phyloP scores from a whole-genome alignment of 2,329 filamentous ascomycete species.

The Xylariaceae sp. region DNA sequence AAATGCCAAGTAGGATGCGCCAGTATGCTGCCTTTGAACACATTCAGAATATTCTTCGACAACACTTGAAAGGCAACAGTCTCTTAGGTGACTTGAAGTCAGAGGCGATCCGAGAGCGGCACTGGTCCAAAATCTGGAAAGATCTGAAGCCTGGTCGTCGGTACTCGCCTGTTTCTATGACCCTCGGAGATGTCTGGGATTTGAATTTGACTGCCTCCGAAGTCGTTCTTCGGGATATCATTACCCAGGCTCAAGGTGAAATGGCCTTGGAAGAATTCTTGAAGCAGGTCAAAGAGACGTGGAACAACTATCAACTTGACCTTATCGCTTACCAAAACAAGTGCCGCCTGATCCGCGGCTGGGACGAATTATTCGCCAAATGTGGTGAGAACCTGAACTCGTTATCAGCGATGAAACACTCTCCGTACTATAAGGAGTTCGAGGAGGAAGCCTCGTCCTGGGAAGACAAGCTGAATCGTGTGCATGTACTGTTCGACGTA shows the following conservation, averaged over 20 bases:
- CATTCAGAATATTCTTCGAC: constrained; percentile 84
- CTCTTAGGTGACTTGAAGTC: constrained; percentile 89
- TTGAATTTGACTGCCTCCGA: constrained; percentile 87
- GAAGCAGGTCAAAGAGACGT: constrained; percentile 92
- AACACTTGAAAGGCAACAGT: constrained; percentile 85
- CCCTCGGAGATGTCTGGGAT: constrained; percentile 98
- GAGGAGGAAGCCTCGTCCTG: constrained; percentile 94
- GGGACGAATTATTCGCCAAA: constrained; percentile 97
- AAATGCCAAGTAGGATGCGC: constrained; percentile 98
- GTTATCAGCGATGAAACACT: constrained; percentile 96
- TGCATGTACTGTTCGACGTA: constrained; percentile 96
- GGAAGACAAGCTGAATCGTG: constrained; percentile 97
- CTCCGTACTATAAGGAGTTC: constrained; percentile 98
- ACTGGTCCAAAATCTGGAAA: constrained; percentile 99
- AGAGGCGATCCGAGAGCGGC: constrained; percentile 90
- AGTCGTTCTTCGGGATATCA: constrained; percentile 83
- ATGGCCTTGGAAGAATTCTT: constrained; percentile 98
- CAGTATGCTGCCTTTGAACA: constrained; percentile 99
- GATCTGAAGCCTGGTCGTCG: constrained; percentile 86
- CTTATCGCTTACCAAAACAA: constrained; percentile 98
- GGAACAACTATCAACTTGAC: constrained; percentile 92
- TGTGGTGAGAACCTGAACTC: constrained; percentile 98
- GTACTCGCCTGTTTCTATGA: constrained; percentile 91
- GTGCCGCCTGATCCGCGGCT: constrained; percentile 92
- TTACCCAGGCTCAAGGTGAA: constrained; percentile 92